These are phyloP conservation scores for Candida stauntonica DNA, from an alignment of 805 yeast genomes.

Conservation along the genomic window DNA sequence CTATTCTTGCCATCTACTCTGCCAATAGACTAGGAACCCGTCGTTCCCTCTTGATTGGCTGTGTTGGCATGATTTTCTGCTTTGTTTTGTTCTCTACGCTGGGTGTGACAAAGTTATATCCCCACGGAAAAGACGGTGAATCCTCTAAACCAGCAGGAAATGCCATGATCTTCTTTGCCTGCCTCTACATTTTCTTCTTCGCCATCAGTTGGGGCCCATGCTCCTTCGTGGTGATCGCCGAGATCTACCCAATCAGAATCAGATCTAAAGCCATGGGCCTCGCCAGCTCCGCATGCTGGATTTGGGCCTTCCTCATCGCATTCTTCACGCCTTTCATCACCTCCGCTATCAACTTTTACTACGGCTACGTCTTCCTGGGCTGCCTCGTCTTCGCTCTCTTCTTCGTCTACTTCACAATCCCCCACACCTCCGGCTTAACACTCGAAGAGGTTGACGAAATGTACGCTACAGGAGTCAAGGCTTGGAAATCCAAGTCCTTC, in stretches of 20 bases:
- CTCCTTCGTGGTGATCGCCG: slow-evolving; percentile 60
- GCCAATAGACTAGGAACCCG: slow-evolving; percentile 55
- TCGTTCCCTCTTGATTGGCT: slow-evolving; percentile 44
- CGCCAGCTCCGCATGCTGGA: slow-evolving; percentile 59
- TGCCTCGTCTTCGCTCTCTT: slow-evolving; percentile 54
- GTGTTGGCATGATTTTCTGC: slow-evolving; percentile 44
- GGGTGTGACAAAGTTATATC: slow-evolving; percentile 47
- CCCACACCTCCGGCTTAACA: slow-evolving; percentile 77
- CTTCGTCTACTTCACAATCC: slow-evolving; percentile 69
- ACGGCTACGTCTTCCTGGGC: slow-evolving; percentile 64
- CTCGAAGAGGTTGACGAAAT: slow-evolving; percentile 79
- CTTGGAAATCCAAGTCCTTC: slow-evolving; percentile 49
- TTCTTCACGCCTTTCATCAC: slow-evolving; percentile 72
- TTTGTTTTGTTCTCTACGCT: slow-evolving; percentile 50
- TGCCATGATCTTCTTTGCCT: slow-evolving; percentile 66
- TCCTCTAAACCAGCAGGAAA: slow-evolving; percentile 55
- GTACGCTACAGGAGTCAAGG: slow-evolving; percentile 37
- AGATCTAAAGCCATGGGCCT: slow-evolving; percentile 53
- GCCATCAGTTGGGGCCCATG: slow-evolving; percentile 76
- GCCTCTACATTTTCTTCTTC: slow-evolving; percentile 66
- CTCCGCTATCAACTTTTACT: slow-evolving; percentile 58
- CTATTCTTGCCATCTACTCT: slow-evolving; percentile 46
- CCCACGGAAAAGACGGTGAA: slow-evolving; percentile 41
- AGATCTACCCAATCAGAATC: slow-evolving; percentile 69
- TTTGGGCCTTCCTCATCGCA: slow-evolving; percentile 65